phyloP scores from a whole-genome alignment of 257 asterid genomes.

The Solanum sejunctum region DNA sequence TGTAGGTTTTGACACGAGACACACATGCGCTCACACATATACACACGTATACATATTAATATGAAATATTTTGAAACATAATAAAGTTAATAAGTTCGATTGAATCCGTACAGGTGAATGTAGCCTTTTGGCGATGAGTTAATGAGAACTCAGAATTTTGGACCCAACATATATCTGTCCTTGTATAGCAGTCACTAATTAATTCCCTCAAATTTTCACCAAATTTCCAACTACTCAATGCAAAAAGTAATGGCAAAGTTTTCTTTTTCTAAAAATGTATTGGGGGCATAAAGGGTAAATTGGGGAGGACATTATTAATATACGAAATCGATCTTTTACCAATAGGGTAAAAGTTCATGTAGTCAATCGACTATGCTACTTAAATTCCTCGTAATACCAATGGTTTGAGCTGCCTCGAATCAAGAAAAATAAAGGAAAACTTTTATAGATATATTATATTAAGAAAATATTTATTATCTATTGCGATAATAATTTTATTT shows the following conservation, averaged over 20 bases:
- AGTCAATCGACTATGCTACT: neutral
- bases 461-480: too few species aligned
- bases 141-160: neutral
- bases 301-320: too few species aligned
- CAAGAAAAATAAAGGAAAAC: neutral
- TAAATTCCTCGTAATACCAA: neutral
- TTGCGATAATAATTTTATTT: too few species aligned
- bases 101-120: too few species aligned
- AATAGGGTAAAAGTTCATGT: too few species aligned
- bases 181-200: neutral
- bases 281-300: too few species aligned
- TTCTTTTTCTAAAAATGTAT: too few species aligned
- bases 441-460: too few species aligned
- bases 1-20: neutral
- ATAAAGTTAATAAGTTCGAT: too few species aligned
- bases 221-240: neutral
- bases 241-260: neutral
- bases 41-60: neutral
- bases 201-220: neutral
- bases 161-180: neutral
- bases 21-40: accelerated
- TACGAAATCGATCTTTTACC: too few species aligned
- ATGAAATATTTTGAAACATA: neutral
- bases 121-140: neutral
- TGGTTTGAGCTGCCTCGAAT: neutral